Evolutionary conservation across 495 filamentous ascomycete genomes (phyloP), one percentile per base, ranked within the genome.

Genomic region (Ascodesmis nigricans): DNA sequence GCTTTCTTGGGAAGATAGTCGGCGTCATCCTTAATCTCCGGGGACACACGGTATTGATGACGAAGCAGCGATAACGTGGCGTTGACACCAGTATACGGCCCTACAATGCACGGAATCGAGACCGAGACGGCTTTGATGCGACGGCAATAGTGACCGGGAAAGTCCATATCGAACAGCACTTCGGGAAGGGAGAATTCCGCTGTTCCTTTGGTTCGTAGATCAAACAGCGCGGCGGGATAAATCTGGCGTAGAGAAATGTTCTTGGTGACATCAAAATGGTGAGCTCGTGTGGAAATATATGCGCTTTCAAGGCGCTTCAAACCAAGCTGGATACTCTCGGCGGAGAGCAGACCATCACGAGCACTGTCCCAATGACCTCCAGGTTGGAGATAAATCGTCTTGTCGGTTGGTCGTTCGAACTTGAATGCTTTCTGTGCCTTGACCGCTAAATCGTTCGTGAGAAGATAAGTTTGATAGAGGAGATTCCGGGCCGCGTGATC

Each of bases 81-180:
- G 44, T 57, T 49, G 8, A 58, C 21, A 15, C 26, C 19, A 13
- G 33, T 44, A 29, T 53, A 49, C 0, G 54, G 50, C 0, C 51
- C 56, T 14, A 50, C 39, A 1, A 57, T 23, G 41, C 45, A 51
- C 1, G 52, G 46, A 23, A 57, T 46, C 4, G 40, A 30, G 13
- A 56, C 13, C 8, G 21, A 18, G n/a, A 42, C 32, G 14, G 42
- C 31, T 19, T 36, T 38, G 41, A 58, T 56, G 5, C 53, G 45
- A 0, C 58, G 56, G n/a, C 25, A 34, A 47, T 54, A 60, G 42
- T 62, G 58, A 10, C 58, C 58, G 5, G 58, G 58, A 31, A 54
- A 58, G 43, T 62, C 58, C 15, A 59, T 31, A 35, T 62, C 58
- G 31, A 57, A 58, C 0, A 58, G 36, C 1, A 53, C 20, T 42